Conservation (phyloP, 306 rosid species). For the Quercus cerris region DNA sequence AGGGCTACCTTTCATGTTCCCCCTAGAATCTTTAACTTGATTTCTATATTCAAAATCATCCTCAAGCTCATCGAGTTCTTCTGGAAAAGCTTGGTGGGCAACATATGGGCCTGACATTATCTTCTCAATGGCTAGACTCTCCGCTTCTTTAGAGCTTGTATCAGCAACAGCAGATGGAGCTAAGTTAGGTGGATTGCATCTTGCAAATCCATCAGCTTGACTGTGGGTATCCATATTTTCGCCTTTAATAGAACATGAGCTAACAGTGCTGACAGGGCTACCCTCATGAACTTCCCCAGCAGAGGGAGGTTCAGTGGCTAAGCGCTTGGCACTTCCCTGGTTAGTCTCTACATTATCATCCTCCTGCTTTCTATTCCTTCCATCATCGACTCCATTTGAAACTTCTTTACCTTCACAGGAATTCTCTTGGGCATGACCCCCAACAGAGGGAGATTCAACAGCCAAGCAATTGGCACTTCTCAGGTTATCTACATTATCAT, state of each 20-base stretch:
- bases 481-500: slow-evolving; percentile 44
- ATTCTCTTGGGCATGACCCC: slow-evolving; percentile 4
- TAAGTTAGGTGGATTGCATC: slow-evolving; percentile 24
- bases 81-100: slow-evolving; percentile 45
- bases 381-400: no score
- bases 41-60: slow-evolving; percentile 40
- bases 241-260: slow-evolving; percentile 40
- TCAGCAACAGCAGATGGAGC: slow-evolving; percentile 22
- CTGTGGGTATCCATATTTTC: slow-evolving; percentile 43
- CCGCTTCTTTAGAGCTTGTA: slow-evolving; percentile 55
- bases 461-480: slow-evolving; percentile 38
- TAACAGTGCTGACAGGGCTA: slow-evolving; percentile 34
- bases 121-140: slow-evolving; percentile 66
- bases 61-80: slow-evolving; percentile 81
- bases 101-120: slow-evolving; percentile 56
- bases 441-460: slow-evolving; percentile 21
- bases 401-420: no score
- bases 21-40: slow-evolving; percentile 44
- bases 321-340: slow-evolving; percentile 37
- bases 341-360: slow-evolving; percentile 31
- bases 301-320: slow-evolving; percentile 26
- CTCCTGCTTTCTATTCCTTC: no score
- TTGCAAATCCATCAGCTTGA: slow-evolving; percentile 35
- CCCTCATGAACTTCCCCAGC: slow-evolving; percentile 45
- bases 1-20: slow-evolving; percentile 22